Evolutionary conservation across 768 basidiomycete species (phyloP), one percentile per base, ranked within the genome.

Genomic region (Russula lepida): DNA sequence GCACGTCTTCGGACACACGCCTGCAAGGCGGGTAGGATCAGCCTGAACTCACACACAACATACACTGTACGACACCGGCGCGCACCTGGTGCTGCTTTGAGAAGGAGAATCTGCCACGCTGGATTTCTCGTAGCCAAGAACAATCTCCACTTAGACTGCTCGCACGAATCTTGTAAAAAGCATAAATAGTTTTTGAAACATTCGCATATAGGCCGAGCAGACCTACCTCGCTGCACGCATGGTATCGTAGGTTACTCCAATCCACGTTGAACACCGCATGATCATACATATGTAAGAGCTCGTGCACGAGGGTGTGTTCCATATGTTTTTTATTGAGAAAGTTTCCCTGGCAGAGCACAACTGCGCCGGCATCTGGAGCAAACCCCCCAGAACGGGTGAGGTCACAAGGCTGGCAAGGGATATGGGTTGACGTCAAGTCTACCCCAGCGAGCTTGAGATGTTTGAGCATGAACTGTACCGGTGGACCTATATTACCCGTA

Each of bases 71-170:
- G 64, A 63, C 27, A 52, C 30, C 13, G 50, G 27, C 21, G 25
- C 63, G 19, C 15, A 92, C 95, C 81, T 95, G 92, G 73, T 98
- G 95, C 69, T 97, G 93, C 74, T 95, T 95, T 58, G 90, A 85
- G 73, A 97, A 92, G 4, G 82, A 75, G 62, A 86, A 77, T 69
- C 88, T 81, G 5, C 91, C 89, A 32, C 94, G 79, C 43, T 81
- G 76, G 25, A 95, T 71, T 73, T 98, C 95, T 62, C 93, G 82
- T 35, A 81, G 80, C 77, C 83, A 95, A 55, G 84, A 80, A 73
- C 97, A 99, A 73, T 98, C 95, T 8, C 95, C 95, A 64, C 91
- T 91, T 53, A 98, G 73, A 71, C 84, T 95, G 64, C 93, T 95
- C 0, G 97, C 95, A 47, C 97, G 86, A 70, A 99, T 97, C 95